Base-by-base conservation (phyloP, 2,329 filamentous ascomycete species). In the Berkeleyomyces basicola region DNA sequence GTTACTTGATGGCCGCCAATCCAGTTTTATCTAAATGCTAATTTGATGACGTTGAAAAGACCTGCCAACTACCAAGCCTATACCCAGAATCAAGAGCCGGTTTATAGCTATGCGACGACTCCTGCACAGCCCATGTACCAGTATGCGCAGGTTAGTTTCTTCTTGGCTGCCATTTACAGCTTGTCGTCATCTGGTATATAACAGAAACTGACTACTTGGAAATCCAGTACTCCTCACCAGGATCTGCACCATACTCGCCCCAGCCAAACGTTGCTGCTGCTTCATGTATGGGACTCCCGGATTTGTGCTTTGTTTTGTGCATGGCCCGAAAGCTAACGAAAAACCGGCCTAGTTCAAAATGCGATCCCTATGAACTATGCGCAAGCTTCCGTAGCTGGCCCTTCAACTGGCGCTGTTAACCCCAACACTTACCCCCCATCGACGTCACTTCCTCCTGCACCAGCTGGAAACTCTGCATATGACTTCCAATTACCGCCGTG, bases 321-420 rank as follows among this genome's bases (percentile, higher is more conserved):
- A 23, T 23, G 23, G 1, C 23, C 23, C 23, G 23, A 23, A 23
- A 23, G 23, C 23, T 23, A 23, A 23, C 23, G 23, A 23, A 23
- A 23, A 23, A 23, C 23, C 23, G 23, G 23, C 14, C n/a, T n/a
- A 55, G 51, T 55, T 36, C 51, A 55, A 55, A 55, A 31, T 23
- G 51, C 51, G 14, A 39, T 36, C 31, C 51, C 51, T 37, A 55
- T 55, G 51, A 55, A 31, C 9, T 55, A 55, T 55, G 51, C 51
- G 51, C 51, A 31, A 4, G 37, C 36, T 37, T n/a, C 51, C 7
- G 9, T 55, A 7, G 51, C 51, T 10, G 51, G 51, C 51, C 31
- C 39, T 58, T 58, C 57, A 43, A 14, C 42, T 33, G 57, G 87
- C 87, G 60, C 78, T 83, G 2, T 81, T 84, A 58, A 87, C 87